phyloP scores from a whole-genome alignment of 495 filamentous ascomycete genomes.

The Xylaria venustula region DNA sequence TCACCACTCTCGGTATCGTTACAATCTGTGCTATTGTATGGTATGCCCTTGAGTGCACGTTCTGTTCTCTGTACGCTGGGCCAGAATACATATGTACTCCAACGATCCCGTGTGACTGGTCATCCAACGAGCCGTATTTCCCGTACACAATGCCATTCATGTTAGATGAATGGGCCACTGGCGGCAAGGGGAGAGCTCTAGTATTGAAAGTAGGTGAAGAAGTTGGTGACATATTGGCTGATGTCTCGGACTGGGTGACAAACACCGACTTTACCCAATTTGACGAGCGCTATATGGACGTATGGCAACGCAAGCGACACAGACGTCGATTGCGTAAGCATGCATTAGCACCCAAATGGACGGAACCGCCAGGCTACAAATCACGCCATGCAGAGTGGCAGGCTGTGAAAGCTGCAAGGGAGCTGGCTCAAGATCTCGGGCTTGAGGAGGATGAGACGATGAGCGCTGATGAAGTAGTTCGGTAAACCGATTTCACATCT shows the following conservation, averaged over 20 bases:
- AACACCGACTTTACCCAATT: slow-evolving; percentile 37
- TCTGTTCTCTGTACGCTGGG: slow-evolving; percentile 63
- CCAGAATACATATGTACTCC: slow-evolving; percentile 48
- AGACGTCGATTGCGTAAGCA: slow-evolving; percentile 41
- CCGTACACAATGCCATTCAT: slow-evolving; percentile 55
- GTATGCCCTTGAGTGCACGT: slow-evolving; percentile 58
- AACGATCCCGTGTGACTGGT: slow-evolving; percentile 44
- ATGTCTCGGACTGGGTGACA: slow-evolving; percentile 38
- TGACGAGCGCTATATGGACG: slow-evolving; percentile 32
- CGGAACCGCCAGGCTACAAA: slow-evolving; percentile 31
- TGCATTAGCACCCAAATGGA: slow-evolving; percentile 31
- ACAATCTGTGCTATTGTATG: slow-evolving; percentile 49
- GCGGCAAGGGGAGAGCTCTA: slow-evolving; percentile 37
- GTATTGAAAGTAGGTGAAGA: slow-evolving; percentile 31
- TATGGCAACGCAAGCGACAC: slow-evolving; percentile 35
- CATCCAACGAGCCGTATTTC: slow-evolving; percentile 50
- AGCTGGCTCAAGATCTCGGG: slow-evolving; percentile 26
- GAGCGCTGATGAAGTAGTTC: slow-evolving; percentile 31
- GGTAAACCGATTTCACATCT: slow-evolving; percentile 3
- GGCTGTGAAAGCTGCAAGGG: slow-evolving; percentile 30
- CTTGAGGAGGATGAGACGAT: slow-evolving; percentile 36
- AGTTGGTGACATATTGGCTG: slow-evolving; percentile 38
- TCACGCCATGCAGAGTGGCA: slow-evolving; percentile 33
- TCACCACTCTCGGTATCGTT: slow-evolving; percentile 58
- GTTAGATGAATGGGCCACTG: slow-evolving; percentile 53